Evolutionary conservation across 2,329 filamentous ascomycete species (phyloP).

Genomic region (Aspergillus ruber): DNA sequence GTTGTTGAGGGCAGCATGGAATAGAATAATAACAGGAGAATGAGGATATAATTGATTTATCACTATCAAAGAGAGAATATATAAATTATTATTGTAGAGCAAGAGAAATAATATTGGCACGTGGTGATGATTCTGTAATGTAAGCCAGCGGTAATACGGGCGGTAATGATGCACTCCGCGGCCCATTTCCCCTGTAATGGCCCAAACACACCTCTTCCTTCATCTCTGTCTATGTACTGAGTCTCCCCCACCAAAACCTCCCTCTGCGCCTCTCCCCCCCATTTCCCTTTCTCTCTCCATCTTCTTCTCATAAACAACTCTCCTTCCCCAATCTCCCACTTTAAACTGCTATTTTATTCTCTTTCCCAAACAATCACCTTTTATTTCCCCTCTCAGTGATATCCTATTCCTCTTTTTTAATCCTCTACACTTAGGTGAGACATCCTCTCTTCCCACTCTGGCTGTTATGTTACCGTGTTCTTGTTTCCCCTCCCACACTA

Average conservation of each 20-base stretch:
- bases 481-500: constrained; percentile 6
- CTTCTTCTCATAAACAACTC: constrained; percentile 8
- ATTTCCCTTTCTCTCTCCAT: constrained; percentile 7
- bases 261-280: constrained; percentile 20
- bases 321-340: constrained; percentile 1
- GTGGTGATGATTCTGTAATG: not conserved
- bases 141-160: not conserved
- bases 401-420: not conserved
- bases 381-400: constrained; percentile 1
- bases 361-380: constrained; percentile 1
- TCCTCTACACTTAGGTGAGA: constrained; percentile 4
- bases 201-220: too few relatives aligned
- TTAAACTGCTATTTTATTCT: constrained; percentile 4
- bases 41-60: too few relatives aligned
- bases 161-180: not conserved
- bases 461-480: not conserved
- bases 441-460: constrained; percentile 2
- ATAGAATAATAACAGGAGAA: not conserved
- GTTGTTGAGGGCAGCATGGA: not conserved
- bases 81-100: not conserved
- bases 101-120: not conserved
- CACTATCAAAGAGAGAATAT: not conserved
- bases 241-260: constrained; percentile 9
- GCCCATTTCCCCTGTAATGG: too few relatives aligned
- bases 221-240: not conserved